Evolutionary conservation across 1,284 basidiomycete species (phyloP), one percentile per base, ranked within the genome.

Genomic region (Cutaneotrichosporon cavernicola): DNA sequence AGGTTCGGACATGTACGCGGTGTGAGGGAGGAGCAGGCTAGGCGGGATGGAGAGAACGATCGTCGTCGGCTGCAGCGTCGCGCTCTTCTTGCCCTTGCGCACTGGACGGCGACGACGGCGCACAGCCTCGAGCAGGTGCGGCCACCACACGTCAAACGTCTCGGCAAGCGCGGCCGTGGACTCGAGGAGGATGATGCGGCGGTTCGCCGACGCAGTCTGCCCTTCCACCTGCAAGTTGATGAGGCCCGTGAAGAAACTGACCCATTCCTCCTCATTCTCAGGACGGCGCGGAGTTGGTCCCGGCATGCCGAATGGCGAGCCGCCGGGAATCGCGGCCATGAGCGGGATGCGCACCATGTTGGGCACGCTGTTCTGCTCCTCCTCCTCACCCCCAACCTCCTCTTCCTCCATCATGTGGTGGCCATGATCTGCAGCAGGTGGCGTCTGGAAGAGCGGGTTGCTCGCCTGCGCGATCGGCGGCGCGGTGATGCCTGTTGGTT

Each of bases 11-110:
- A 51, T n/a, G 47, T 58, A 59, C 32, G 47, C 66, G 6, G 71
- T 72, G 59, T 75, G 73, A 2, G 84, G 81, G 22, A 85, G 83
- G 14, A 86, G 80, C 16, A 92, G 79, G 1, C 90, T 82, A 13
- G 92, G 91, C 0, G 90, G 88, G 70, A 90, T 87, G 22, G 91
- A 91, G 71, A 94, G 89, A 6, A 95, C 83, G 52, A 94, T 89
- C 4, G 88, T 87, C 68, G 88, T 90, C 2, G 91, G 90, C 73
- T 71, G 61, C 0, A 52, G 31, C 10, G 69, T 62, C 0, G 55
- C 55, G 5, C 64, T 62, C 16, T 21, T 51, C 49, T 62, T 68
- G 50, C 60, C 50, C 32, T 53, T 53, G 31, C 47, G 53, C 7
- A 49, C 22, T 11, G 66, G 64, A 21, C 66, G 61, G 69, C 91